A percentile compares a stretch with the other conserved stretches of the same genome.
Evolutionary conservation across 1,284 basidiomycete species (phyloP).

Genomic region (Ganoderma sinense): DNA sequence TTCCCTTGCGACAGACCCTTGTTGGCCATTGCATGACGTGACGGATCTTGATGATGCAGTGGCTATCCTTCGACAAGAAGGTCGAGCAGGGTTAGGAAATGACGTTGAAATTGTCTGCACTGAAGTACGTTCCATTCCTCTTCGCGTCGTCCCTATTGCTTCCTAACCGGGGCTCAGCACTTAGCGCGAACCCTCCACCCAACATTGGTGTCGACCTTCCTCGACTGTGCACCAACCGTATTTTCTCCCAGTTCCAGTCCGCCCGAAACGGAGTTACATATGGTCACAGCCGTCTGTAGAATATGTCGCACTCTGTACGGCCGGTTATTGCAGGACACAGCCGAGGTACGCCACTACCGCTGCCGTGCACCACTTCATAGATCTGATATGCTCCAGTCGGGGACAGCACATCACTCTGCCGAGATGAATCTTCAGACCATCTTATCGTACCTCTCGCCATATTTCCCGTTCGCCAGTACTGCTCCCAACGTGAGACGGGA

Average conservation of each 20-base stretch:
- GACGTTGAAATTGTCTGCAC: slow-evolving; percentile 29
- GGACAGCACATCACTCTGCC: slow-evolving; percentile 35
- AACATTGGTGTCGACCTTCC: slow-evolving; percentile 80
- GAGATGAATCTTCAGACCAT: slow-evolving; percentile 61
- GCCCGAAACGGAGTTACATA: slow-evolving; percentile 67
- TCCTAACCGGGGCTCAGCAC: slow-evolving; percentile 40
- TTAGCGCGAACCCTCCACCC: slow-evolving; percentile 70
- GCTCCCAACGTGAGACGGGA: slow-evolving; percentile 49
- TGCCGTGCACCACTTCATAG: neutral
- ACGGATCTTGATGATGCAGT: slow-evolving; percentile 34
- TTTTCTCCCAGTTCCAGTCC: slow-evolving; percentile 70
- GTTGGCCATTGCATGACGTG: slow-evolving; percentile 51
- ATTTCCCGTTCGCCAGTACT: slow-evolving; percentile 79
- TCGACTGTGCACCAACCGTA: slow-evolving; percentile 85
- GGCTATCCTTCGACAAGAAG: slow-evolving; percentile 10
- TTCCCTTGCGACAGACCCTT: slow-evolving; percentile 27
- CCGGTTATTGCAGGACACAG: slow-evolving; percentile 45
- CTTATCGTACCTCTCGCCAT: slow-evolving; percentile 76
- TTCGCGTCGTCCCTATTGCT: neutral
- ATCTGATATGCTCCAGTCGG: slow-evolving; percentile 13
- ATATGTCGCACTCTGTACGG: slow-evolving; percentile 77
- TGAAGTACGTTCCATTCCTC: slow-evolving; percentile 23
- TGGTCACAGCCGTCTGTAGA: slow-evolving; percentile 67
- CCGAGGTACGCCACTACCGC: slow-evolving; percentile 20
- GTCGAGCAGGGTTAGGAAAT: slow-evolving; percentile 14